phyloP scores from a whole-genome alignment of 106 monocot genomes.

The Apostasia ramifera region DNA sequence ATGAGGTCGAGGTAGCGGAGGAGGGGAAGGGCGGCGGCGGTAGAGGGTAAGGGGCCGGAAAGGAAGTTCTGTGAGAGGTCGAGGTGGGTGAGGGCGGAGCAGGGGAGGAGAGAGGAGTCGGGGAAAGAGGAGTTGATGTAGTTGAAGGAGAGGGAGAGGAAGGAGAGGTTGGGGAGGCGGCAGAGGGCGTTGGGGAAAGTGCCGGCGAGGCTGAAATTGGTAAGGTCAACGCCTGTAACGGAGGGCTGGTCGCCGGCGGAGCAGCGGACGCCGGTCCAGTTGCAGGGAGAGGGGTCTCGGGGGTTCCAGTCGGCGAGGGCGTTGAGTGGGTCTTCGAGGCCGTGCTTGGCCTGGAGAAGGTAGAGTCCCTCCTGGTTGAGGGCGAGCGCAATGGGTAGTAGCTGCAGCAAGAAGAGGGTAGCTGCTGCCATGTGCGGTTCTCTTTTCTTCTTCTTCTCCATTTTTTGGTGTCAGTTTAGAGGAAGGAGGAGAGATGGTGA shows the following conservation, averaged over 20 bases:
- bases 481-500: no score
- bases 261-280: conserved; percentile 43
- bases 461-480: no score
- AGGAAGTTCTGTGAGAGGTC: conserved; percentile 61
- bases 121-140: conserved; percentile 54
- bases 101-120: conserved; percentile 16
- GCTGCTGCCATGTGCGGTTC: no score
- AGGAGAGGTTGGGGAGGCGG: conserved; percentile 36
- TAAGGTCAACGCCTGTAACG: conserved; percentile 23
- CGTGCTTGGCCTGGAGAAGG: conserved; percentile 28
- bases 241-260: not conserved
- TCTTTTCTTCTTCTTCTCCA: no score
- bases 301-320: conserved; percentile 33
- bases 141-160: conserved; percentile 42
- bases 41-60: conserved; percentile 35
- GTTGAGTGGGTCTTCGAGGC: conserved; percentile 20
- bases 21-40: conserved; percentile 28
- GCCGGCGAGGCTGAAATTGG: conserved; percentile 12
- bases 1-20: conserved; percentile 44
- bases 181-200: conserved; percentile 55
- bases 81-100: conserved; percentile 38
- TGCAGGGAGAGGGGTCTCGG: conserved; percentile 35
- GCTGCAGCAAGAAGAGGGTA: not conserved
- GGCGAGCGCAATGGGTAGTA: not conserved
- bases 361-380: conserved; percentile 38